Base-by-base conservation (phyloP, 2,329 filamentous ascomycete genomes). In the Xylariaceae sp. region DNA sequence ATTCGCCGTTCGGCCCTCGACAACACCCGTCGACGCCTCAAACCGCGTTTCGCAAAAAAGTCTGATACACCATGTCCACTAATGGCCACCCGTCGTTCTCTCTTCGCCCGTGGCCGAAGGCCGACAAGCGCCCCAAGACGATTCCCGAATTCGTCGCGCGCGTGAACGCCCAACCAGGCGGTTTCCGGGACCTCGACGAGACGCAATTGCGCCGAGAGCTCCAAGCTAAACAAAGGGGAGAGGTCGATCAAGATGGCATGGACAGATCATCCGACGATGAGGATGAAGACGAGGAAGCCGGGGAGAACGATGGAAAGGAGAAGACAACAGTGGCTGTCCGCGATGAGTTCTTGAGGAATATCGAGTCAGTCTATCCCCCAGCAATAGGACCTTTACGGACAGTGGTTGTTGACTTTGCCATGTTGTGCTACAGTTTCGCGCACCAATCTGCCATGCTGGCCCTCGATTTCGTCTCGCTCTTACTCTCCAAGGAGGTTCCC, bases 401-500 rank as follows among this genome's bases (percentile, higher is more conserved):
- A 11, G 21, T 24, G 21, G 17, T 38, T 53, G 16, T 51, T n/a
- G n/a, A 24, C n/a, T 24, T 24, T 24, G 21, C 54, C 27, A 9
- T 23, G 14, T 13, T 40, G 34, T 46, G 23, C 37, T 44, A 57
- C 54, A 72, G 64, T 59, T 66, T 52, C 6, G 69, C 69, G 9
- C 69, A 76, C 40, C 76, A 83, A 49, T 74, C 78, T 38, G 73
- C 81, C 28, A 70, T 84, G 56, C 72, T 85, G 43, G 79, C 82
- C 5, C 77, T 94, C 53, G 87, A 95, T 59, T 86, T 89, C 53
- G 67, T 94, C 40, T 94, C 88, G 19, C 74, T 94, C 5, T 71
- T 94, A 1, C 70, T 92, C 12, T 87, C 86, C n/a, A 89, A 88
- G 59, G 78, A 92, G 56, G 71, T 71, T n/a, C 84, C 86, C 0